Conservation (phyloP, 768 basidiomycete species). For the Leucosporidium scottii region DNA sequence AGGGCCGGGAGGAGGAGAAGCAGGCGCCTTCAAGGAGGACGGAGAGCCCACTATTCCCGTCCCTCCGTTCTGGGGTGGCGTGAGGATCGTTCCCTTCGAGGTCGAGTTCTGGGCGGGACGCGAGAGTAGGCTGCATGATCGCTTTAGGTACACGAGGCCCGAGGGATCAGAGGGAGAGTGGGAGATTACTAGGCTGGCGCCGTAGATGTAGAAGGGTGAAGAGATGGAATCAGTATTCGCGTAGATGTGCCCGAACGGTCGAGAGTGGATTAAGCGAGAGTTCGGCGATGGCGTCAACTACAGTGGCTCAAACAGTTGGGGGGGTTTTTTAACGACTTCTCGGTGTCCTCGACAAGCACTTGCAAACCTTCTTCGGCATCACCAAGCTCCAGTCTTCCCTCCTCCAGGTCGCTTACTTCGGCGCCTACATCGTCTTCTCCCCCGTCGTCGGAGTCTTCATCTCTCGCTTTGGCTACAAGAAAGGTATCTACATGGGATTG, state of each 20-base stretch:
- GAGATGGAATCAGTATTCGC: no score
- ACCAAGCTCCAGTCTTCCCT: conserved; percentile 64
- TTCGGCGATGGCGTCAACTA: no score
- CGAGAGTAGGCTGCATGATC: conserved; percentile 87
- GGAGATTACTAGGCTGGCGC: conserved; percentile 43
- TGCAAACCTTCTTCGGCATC: conserved; percentile 63
- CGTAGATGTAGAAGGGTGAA: not conserved
- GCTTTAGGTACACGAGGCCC: conserved; percentile 50
- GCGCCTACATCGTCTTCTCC: conserved; percentile 39
- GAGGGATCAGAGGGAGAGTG: conserved; percentile 50
- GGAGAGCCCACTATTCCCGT: conserved; percentile 52
- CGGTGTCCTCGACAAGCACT: conserved; percentile 51
- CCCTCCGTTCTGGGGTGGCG: conserved; percentile 94
- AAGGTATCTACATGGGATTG: conserved; percentile 59
- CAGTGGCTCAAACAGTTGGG: no score
- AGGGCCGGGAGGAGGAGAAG: conserved; percentile 6
- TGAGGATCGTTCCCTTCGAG: conserved; percentile 90
- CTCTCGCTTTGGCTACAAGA: conserved; percentile 62
- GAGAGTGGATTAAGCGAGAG: no score
- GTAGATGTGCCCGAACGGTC: no score
- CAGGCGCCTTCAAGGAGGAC: not conserved
- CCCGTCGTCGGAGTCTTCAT: conserved; percentile 42
- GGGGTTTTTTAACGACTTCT: no score
- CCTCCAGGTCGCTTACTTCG: conserved; percentile 59
- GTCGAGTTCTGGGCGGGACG: conserved; percentile 97